Evolutionary conservation across 2,329 filamentous ascomycete genomes (phyloP), one percentile per base, ranked within the genome.

Genomic region (Orbilia ellipsospora): DNA sequence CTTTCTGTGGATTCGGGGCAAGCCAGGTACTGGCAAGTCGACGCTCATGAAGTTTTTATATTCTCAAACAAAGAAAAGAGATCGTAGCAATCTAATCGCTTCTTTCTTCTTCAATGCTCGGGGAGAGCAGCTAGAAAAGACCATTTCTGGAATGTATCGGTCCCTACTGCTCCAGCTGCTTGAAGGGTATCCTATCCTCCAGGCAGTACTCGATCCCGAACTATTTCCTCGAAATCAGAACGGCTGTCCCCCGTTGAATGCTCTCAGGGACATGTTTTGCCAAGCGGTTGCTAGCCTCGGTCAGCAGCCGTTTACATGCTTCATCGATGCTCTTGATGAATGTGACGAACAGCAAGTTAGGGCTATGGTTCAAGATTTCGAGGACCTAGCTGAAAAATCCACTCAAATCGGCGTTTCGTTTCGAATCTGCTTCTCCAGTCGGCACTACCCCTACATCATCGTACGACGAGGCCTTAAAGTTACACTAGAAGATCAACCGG

Each of bases 1-100:
- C 3, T 82, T 86, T 45, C 74, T 86, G 0, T 86, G 84, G 85
- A 84, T 86, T 36, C 82, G 82, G 52, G 85, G 85, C 0, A 85
- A 85, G 8, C 82, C 84, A 0, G 84, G 84, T 0, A 80, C 81
- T 0, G 83, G 84, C 0, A 87, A 87, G 64, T 87, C 83, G 15
- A 83, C 82, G 1, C 65, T 83, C 23, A 83, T 84, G 80, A 83
- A 84, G 66, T 80, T 81, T 36, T 74, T 78, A 23, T 78, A 80
- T 4, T 69, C 69, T 18, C 60, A 78, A 0, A 45, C 68, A 12
- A 78, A 78, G 51, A 73, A 69, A 18, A 65, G 59, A 52, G 7
- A 7, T 12, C n/a, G 44, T 51, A 12, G 45, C 31, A 36, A 2
- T 10, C 2, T 36, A 36, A 64, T 79, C 4, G 73, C 81, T 4